Percentiles rank a stretch among this genome's conserved stretches.
Evolutionary conservation across 352 stramenopile genomes (phyloP).

Genomic region (Globisporangium uncinulatum): DNA sequence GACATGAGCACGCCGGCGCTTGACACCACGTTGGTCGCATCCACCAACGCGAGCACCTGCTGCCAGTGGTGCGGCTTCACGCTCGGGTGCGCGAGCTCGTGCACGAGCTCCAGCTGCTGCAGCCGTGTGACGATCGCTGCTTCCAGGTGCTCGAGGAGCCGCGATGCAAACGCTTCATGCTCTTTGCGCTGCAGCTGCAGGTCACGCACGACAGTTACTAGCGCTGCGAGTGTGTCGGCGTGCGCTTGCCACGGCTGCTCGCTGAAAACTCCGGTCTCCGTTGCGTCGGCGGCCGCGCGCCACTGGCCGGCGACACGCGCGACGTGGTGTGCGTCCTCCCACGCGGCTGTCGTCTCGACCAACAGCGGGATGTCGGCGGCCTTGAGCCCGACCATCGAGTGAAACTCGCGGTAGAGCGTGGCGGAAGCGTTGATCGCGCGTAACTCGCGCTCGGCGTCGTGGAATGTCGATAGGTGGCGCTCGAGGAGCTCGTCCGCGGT

Average conservation of each 20-base stretch:
- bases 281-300: constrained; percentile 31
- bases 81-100: constrained; percentile 43
- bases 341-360: constrained; percentile 31
- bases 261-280: constrained; percentile 66
- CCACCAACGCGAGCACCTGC: constrained; percentile 42
- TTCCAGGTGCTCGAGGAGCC: constrained; percentile 34
- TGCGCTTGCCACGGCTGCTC: constrained; percentile 52
- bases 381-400: constrained; percentile 63
- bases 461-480: constrained; percentile 35
- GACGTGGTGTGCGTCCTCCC: constrained; percentile 56
- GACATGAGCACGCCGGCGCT: constrained; percentile 38
- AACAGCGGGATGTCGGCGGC: constrained; percentile 49
- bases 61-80: constrained; percentile 59
- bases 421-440: constrained; percentile 41
- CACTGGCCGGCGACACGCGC: constrained; percentile 42
- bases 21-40: constrained; percentile 47
- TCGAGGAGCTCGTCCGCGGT: constrained; percentile 63
- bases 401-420: constrained; percentile 62
- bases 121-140: constrained; percentile 31
- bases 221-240: constrained; percentile 26
- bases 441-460: constrained; percentile 48
- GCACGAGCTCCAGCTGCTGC: constrained; percentile 37
- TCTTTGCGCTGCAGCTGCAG: constrained; percentile 20
- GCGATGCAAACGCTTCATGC: constrained; percentile 15
- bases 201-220: constrained; percentile 26